Conservation (phyloP, 306 rosid genomes). For the Biancaea sappan region DNA sequence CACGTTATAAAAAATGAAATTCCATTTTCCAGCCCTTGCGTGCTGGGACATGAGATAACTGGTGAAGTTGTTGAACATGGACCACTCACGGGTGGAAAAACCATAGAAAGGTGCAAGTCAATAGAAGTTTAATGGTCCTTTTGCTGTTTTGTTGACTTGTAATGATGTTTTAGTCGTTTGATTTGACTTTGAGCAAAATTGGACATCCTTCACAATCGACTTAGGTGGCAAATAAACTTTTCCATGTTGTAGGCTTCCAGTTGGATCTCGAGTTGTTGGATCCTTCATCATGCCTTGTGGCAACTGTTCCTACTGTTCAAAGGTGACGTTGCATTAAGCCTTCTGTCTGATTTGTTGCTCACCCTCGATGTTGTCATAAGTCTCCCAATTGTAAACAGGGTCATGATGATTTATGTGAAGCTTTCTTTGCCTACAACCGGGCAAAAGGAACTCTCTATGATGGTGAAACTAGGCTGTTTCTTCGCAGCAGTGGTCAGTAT, state of each 20-base stretch:
- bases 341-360: conserved; percentile 30
- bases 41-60: conserved; percentile 90
- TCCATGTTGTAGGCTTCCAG: conserved; percentile 62
- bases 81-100: conserved; percentile 51
- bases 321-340: conserved; percentile 47
- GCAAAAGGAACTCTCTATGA: conserved; percentile 96
- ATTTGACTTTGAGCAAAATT: neutral
- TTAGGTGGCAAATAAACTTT: conserved; percentile 6
- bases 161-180: conserved; percentile 1
- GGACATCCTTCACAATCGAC: neutral
- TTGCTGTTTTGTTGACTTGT: conserved; percentile 9
- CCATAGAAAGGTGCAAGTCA: conserved; percentile 54
- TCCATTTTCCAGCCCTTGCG: conserved; percentile 86
- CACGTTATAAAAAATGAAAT: conserved; percentile 90
- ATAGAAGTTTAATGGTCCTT: neutral
- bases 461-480: conserved; percentile 93
- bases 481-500: conserved; percentile 65
- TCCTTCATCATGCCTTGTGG: conserved; percentile 99
- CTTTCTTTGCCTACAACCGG: conserved; percentile 87
- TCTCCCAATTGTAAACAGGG: conserved; percentile 59
- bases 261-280: conserved; percentile 84
- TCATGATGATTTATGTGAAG: conserved; percentile 92
- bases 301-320: conserved; percentile 79
- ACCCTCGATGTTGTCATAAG: conserved; percentile 19
- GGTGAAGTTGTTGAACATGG: conserved; percentile 91